Base-by-base conservation (phyloP, 106 monocot species). In the Narthecium ossifragum region DNA sequence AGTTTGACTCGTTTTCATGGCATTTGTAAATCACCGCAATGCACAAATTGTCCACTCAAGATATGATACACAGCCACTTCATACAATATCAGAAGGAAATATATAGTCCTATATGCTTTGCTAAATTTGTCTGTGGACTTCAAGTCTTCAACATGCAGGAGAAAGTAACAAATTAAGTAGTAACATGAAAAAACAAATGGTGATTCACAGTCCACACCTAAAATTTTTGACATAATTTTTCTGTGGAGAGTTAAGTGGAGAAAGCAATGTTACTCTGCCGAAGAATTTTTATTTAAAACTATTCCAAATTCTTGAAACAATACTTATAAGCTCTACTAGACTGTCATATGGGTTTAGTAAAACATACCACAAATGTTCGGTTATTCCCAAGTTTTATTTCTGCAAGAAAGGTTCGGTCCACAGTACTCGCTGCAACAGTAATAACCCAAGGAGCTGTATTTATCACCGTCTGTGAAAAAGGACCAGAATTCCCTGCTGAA, bases 381-480 rank as follows among this genome's bases (percentile, higher is more conserved):
- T 84, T 80, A 34, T 84, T 75, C n/a, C 88, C 77, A 55, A 88
- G 84, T 9, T 65, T 63, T 27, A 88, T 61, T 39, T 17, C 25
- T 3, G 71, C 39, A 14, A 49, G 45, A 27, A 84, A 88, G 46
- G 77, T 67, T 27, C 84, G 61, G 57, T 89, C 80, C 21, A 85
- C 70, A 0, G 75, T 70, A 62, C 75, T 75, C 7, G 88, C 88
- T 31, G 80, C 88, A 45, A 81, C 84, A 3, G 84, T 80, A 15
- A 84, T 53, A 18, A 84, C 22, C 88, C 88, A 89, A 13, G 88
- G 88, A 14, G 80, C 74, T 3, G 74, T 49, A 59, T 89, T 89
- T 41, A 74, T 75, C n/a, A 88, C 58, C 0, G 88, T 84, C 59
- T 77, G 65, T 12, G 84, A 65, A 31, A 14, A 21, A 22, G 57